phyloP scores from a whole-genome alignment of 179 eudicot genomes.

The Beta lomatogona region DNA sequence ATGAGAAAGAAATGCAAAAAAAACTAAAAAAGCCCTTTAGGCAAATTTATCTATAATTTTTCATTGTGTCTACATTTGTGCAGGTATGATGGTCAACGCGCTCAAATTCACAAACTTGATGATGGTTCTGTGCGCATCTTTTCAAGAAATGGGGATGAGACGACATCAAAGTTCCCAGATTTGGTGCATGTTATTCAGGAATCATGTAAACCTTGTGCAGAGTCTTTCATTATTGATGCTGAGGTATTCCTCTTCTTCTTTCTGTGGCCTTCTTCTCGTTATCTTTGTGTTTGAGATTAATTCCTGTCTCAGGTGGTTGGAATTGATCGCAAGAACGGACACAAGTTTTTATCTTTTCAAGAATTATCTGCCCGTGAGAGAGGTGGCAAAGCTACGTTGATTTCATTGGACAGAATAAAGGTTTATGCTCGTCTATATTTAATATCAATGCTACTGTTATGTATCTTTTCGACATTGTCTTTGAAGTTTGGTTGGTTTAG shows the following conservation, averaged over 20 bases:
- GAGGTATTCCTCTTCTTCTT: slow-evolving; percentile 52
- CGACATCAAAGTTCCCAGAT: slow-evolving; percentile 87
- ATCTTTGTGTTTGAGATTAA: not conserved
- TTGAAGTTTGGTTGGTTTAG: slow-evolving; percentile 6
- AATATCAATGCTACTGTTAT: not conserved
- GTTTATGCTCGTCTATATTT: slow-evolving; percentile 26
- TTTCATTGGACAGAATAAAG: slow-evolving; percentile 78
- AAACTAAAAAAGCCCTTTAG: not conserved
- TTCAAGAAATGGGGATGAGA: slow-evolving; percentile 96
- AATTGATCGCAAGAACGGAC: slow-evolving; percentile 72
- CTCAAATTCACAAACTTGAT: slow-evolving; percentile 83
- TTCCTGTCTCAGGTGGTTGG: slow-evolving; percentile 77
- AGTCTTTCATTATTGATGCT: slow-evolving; percentile 77
- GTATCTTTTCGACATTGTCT: not conserved
- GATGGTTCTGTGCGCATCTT: slow-evolving; percentile 87
- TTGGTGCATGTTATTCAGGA: slow-evolving; percentile 72
- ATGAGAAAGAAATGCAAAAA: not conserved
- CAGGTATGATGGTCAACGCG: slow-evolving; percentile 99
- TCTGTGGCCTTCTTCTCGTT: not conserved
- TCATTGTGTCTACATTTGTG: slow-evolving; percentile 17
- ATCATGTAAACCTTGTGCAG: slow-evolving; percentile 52
- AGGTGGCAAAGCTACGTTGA: slow-evolving; percentile 68
- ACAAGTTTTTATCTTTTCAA: slow-evolving; percentile 87
- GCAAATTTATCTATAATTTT: slow-evolving; percentile 5
- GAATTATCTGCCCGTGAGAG: slow-evolving; percentile 90